Evolutionary conservation across 108 stramenopile genomes (phyloP), one percentile per base, ranked within the genome.

Genomic region (Asterionellopsis glacialis): DNA sequence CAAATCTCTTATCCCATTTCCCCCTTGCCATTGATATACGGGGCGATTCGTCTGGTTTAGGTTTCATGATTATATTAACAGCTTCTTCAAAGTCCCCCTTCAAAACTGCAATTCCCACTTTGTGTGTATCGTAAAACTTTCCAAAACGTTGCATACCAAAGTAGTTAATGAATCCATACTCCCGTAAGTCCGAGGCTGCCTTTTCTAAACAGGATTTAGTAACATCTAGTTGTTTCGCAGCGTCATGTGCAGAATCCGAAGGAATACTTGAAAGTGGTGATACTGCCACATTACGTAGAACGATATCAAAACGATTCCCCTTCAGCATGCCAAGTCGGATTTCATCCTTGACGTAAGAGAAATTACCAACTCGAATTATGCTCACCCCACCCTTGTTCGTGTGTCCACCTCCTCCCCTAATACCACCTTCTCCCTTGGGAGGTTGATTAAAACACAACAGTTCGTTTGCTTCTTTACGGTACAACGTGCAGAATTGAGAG

Each of bases 101-200:
- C 22, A 94, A 27, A 11, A 90, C 67, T 9, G 81, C 82, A 16
- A 91, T 80, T 14, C 95, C 95, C 25, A 85, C 88, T 21, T 75
- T 50, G 70, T 94, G 92, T 13, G 92, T 91, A 63, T 91, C 92
- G 56, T 80, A 41, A 50, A 68, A 85, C 61, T 92, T 94, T 49
- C 95, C 95, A 78, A 96, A 96, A 54, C 95, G 71, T 66, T 96
- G 95, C 74, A 90, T 87, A n/a, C 95, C 95, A 80, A 88, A 96
- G 74, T 96, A 94, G 63, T 96, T 96, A 59, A 96, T 81, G 62
- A 96, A 96, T 15, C 95, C 95, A 56, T 61, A 21, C 16, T 82
- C 38, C 45, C 78, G 64, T 47, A 90, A 61, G 16, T 68, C 58
- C 16, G 57, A 25, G 0, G 81, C 91, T 0, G 91, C 88, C 19